Conservation (phyloP, 257 asterid species). For the Solanum phureja region DNA sequence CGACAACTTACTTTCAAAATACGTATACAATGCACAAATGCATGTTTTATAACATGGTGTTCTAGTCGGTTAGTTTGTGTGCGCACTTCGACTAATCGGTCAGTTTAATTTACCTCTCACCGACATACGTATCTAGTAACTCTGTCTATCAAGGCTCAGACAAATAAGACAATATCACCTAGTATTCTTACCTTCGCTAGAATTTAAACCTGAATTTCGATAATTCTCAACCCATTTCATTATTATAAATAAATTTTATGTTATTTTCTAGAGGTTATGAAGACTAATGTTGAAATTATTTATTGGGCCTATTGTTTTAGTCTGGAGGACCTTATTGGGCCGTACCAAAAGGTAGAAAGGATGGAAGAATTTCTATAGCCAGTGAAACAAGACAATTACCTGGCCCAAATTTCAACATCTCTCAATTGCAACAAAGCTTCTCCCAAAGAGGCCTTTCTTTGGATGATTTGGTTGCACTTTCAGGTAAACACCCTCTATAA, state of each 20-base stretch:
- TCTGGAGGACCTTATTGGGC: conserved; percentile 83
- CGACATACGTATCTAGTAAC: background rate
- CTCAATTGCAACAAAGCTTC: conserved; percentile 73
- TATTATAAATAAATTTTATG: background rate
- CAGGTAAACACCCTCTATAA: conserved; percentile 27
- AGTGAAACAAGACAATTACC: conserved; percentile 52
- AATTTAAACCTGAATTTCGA: background rate
- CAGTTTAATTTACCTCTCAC: too few relatives aligned
- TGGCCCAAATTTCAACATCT: conserved; percentile 53
- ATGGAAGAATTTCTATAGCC: conserved; percentile 64
- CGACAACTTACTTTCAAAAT: background rate
- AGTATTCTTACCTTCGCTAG: background rate
- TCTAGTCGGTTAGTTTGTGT: background rate
- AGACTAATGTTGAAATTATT: background rate
- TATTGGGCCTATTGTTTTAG: conserved; percentile 9
- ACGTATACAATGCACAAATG: background rate
- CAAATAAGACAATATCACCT: background rate
- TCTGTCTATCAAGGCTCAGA: background rate
- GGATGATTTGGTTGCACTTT: conserved; percentile 67
- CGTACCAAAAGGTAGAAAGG: conserved; percentile 75
- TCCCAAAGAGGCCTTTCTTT: conserved; percentile 64
- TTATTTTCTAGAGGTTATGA: background rate
- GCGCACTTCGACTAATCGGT: background rate
- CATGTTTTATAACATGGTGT: background rate
- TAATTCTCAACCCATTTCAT: background rate